Evolutionary conservation across 2,329 filamentous ascomycete genomes (phyloP), one percentile per base, ranked within the genome.

Genomic region (Sphaerulina vaccinii): DNA sequence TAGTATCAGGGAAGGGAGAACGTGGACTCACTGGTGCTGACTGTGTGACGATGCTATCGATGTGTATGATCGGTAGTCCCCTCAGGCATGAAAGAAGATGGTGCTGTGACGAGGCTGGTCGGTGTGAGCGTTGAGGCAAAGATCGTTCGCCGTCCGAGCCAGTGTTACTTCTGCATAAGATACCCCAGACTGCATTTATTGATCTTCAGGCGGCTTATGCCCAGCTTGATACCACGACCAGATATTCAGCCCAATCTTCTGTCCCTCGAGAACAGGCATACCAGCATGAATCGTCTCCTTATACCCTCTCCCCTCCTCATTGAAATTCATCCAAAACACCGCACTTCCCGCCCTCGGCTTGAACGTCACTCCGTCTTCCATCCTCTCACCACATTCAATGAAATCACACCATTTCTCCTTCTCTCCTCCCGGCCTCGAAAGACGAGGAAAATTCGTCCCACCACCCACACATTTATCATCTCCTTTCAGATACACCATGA

Each of bases 301-400:
- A 61, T 80, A 81, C 10, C 80, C 80, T 18, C 68, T 72, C 2
- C 81, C 81, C 65, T 83, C 78, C 0, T 69, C 55, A 33, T 76
- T 70, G 51, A 84, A 71, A 65, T 85, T 85, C 68, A 79, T 77
- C 82, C 82, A 85, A 52, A 79, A 85, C 1, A 85, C 75, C 1
- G 81, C 82, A 68, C 81, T 81, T 0, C 80, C 79, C 51, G 73
- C 74, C 35, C 78, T 74, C 0, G 81, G 76, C 62, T 78, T 80
- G 61, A 85, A 84, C 1, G 77, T 81, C 1, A 83, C 71, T 0
- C 81, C 81, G n/a, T 23, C 70, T 62, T 8, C 49, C 56, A 43
- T 57, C 56, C 9, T 59, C 61, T 29, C 18, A 13, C 33, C 23
- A 60, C 80, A 84, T 49, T 83, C 79, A 19, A 84, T 60, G 57